Percentiles rank a stretch among this genome's conserved stretches.
phyloP scores from a whole-genome alignment of 306 rosid genomes.

The Vigna trinervia region DNA sequence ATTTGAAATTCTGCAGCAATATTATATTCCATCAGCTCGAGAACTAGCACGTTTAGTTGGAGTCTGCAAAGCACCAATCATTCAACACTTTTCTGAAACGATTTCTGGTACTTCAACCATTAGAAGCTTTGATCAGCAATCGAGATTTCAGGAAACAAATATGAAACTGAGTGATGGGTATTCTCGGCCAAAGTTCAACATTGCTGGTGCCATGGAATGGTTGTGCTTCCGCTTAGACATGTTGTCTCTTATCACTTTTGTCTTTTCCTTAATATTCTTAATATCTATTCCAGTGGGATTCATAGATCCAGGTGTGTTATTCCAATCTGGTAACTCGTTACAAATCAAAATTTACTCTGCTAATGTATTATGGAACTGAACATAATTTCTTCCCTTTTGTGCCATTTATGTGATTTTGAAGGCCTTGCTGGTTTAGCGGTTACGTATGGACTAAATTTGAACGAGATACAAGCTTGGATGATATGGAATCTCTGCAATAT shows the following conservation, averaged over 20 bases:
- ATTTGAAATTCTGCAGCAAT: slow-evolving; percentile 63
- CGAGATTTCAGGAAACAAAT: slow-evolving; percentile 70
- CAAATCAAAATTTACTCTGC: background rate
- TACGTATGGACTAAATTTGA: slow-evolving; percentile 85
- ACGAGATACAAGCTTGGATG: slow-evolving; percentile 67
- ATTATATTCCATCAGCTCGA: slow-evolving; percentile 75
- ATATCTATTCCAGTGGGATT: slow-evolving; percentile 73
- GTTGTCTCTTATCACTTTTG: slow-evolving; percentile 76
- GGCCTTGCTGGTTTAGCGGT: slow-evolving; percentile 88
- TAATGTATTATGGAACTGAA: slow-evolving; percentile 1
- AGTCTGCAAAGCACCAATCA: slow-evolving; percentile 85
- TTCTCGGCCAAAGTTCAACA: slow-evolving; percentile 72
- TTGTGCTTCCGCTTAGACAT: slow-evolving; percentile 77
- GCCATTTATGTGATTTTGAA: slow-evolving; percentile 26
- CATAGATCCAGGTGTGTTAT: slow-evolving; percentile 74
- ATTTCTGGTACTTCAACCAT: slow-evolving; percentile 83
- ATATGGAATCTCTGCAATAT: slow-evolving; percentile 74
- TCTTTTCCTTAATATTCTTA: slow-evolving; percentile 69
- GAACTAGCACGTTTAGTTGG: slow-evolving; percentile 85
- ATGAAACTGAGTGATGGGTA: slow-evolving; percentile 76
- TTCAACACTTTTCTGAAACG: slow-evolving; percentile 88
- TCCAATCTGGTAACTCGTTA: slow-evolving; percentile 14
- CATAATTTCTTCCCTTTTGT: slow-evolving; percentile 13
- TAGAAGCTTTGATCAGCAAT: slow-evolving; percentile 82
- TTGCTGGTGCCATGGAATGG: slow-evolving; percentile 86